Conservation (phyloP, 805 yeast genomes). For the Komagataella pseudopastoris region DNA sequence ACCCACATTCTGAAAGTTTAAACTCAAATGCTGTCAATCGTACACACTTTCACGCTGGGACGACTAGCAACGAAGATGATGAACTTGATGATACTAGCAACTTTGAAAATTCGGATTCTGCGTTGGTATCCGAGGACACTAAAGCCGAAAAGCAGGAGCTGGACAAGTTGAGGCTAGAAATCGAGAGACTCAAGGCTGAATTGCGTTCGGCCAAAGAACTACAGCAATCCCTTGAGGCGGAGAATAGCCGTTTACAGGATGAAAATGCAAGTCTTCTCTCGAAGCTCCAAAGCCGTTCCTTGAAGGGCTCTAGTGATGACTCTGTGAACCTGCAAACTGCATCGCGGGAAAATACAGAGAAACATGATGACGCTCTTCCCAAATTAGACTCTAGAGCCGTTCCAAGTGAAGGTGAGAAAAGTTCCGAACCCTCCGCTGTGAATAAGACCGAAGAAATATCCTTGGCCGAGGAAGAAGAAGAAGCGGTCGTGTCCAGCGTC, state of each 20-base stretch:
- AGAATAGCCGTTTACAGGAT: neutral
- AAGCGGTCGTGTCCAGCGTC: slow-evolving; percentile 1
- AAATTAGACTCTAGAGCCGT: neutral
- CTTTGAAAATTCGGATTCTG: neutral
- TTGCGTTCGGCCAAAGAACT: neutral
- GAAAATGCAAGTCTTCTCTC: neutral
- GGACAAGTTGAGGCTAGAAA: neutral
- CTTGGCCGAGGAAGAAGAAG: neutral
- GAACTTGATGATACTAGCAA: neutral
- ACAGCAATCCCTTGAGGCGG: neutral
- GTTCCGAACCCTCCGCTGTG: neutral
- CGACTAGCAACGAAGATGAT: neutral
- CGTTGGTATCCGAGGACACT: neutral
- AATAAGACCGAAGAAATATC: neutral
- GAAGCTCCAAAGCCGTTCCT: neutral
- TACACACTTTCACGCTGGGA: neutral
- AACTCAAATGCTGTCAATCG: neutral
- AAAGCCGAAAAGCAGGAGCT: neutral
- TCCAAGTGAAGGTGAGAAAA: neutral
- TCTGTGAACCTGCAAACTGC: neutral
- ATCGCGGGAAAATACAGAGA: neutral
- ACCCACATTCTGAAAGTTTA: neutral
- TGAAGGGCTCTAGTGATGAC: neutral
- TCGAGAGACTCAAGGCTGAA: neutral
- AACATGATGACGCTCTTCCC: neutral